Conservation (phyloP, 306 rosid species). For the Pterocarpus macrocarpus region DNA sequence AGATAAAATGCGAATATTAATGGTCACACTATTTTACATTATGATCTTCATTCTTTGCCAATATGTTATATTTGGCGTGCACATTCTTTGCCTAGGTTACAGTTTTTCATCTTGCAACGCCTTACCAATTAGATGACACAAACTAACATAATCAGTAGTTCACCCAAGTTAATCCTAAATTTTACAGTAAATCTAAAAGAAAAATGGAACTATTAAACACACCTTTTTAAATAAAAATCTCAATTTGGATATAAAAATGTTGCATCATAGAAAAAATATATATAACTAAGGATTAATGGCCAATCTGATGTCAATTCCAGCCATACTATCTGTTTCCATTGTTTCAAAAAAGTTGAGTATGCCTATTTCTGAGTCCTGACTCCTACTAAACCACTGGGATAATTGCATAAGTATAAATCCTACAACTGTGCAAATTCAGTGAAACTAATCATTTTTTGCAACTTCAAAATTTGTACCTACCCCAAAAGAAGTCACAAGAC, state of each 20-base stretch:
- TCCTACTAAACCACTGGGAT: constrained; percentile 44
- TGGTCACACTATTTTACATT: constrained; percentile 2
- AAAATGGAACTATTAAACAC: constrained; percentile 23
- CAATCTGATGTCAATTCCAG: constrained; percentile 35
- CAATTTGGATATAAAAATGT: constrained; percentile 13
- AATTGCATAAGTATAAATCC: constrained; percentile 52
- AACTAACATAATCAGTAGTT: not conserved
- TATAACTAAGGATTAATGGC: constrained; percentile 18
- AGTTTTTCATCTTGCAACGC: not conserved
- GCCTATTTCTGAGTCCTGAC: constrained; percentile 41
- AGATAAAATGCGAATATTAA: not conserved
- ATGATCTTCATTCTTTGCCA: not conserved
- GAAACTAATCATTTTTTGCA: constrained; percentile 15
- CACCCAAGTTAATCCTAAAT: not conserved
- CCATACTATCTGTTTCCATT: constrained; percentile 19
- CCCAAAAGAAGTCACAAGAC: constrained; percentile 37
- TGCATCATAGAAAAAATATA: constrained; percentile 18
- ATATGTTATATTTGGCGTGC: not conserved
- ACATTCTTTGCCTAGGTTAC: not conserved
- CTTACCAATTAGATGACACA: constrained; percentile 6
- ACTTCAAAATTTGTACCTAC: constrained; percentile 45
- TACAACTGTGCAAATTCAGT: constrained; percentile 59
- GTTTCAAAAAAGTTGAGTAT: not conserved
- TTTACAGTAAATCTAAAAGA: not conserved
- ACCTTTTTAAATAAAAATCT: constrained; percentile 23